phyloP scores from a whole-genome alignment of 1,139 yeast species.

The Debaryomyces udenii region DNA sequence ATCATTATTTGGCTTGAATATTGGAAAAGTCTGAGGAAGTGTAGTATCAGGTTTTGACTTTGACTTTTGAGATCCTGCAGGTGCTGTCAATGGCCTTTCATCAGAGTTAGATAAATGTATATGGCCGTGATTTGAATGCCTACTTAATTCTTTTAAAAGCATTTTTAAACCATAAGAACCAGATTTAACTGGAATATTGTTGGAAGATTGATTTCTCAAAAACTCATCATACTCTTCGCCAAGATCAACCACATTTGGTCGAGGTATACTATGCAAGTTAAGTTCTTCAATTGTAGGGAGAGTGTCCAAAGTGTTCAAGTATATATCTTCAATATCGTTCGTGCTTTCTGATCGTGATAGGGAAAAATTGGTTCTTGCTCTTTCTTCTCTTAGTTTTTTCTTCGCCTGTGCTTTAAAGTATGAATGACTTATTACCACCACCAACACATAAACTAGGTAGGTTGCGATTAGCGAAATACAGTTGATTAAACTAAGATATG shows the following conservation, averaged over 20 bases:
- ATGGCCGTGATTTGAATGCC: constrained; percentile 25
- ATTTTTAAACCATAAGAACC: constrained; percentile 41
- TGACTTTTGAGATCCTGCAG: constrained; percentile 10
- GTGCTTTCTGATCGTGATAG: constrained; percentile 3
- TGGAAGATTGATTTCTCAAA: constrained; percentile 14
- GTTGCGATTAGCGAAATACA: constrained; percentile 52
- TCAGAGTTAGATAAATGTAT: constrained; percentile 13
- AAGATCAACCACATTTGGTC: constrained; percentile 1
- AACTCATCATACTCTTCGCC: constrained; percentile 17
- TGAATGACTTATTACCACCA: constrained; percentile 39
- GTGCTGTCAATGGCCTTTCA: constrained; percentile 23
- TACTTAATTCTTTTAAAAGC: constrained; percentile 36
- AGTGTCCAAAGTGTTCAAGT: constrained; percentile 26
- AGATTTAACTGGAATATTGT: constrained; percentile 17
- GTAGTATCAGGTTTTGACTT: constrained; percentile 2
- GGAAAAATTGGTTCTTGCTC: constrained; percentile 33
- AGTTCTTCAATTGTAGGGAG: constrained; percentile 40
- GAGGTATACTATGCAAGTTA: constrained; percentile 20
- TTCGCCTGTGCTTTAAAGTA: constrained; percentile 23
- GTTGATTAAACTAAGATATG: constrained; percentile 46
- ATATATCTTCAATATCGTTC: constrained; percentile 21
- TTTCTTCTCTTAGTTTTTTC: constrained; percentile 25
- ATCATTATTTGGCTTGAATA: constrained; percentile 13
- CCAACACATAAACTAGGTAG: constrained; percentile 57
- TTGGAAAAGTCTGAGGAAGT: constrained; percentile 11